phyloP scores from a whole-genome alignment of 2,329 filamentous ascomycete genomes.

The Cladosporium sp. region DNA sequence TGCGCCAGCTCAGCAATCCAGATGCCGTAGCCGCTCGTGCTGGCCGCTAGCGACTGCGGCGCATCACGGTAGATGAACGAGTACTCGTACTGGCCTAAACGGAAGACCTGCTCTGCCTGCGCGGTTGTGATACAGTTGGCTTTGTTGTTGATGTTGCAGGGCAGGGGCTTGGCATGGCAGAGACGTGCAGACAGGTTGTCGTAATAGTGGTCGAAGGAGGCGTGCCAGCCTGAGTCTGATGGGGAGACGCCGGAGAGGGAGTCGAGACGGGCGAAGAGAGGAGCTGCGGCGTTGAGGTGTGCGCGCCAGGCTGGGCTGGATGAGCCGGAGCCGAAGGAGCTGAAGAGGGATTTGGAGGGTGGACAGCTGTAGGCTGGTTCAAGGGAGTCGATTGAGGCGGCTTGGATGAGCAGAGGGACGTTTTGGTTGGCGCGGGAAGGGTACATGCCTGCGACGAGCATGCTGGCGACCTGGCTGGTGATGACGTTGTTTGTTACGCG shows the following conservation, averaged over 20 bases:
- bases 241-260: constrained; percentile 64
- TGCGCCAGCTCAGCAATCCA: constrained; percentile 71
- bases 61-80: constrained; percentile 73
- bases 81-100: constrained; percentile 79
- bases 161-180: constrained; percentile 72
- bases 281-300: constrained; percentile 60
- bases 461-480: constrained; percentile 76
- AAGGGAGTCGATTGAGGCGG: constrained; percentile 65
- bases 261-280: constrained; percentile 64
- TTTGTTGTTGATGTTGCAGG: constrained; percentile 60
- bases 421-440: constrained; percentile 33
- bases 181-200: constrained; percentile 79
- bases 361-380: constrained; percentile 72
- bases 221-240: constrained; percentile 64
- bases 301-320: constrained; percentile 57
- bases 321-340: constrained; percentile 48
- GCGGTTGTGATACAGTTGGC: constrained; percentile 61
- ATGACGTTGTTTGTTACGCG: constrained; percentile 81
- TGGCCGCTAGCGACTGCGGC: constrained; percentile 61
- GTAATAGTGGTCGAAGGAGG: constrained; percentile 77
- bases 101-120: constrained; percentile 69
- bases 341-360: constrained; percentile 48
- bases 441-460: constrained; percentile 73
- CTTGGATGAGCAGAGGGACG: constrained; percentile 48
- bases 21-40: constrained; percentile 65